These are phyloP conservation scores for Cladosporium sp. DNA, from an alignment of 2,329 filamentous ascomycete species.

Conservation along the genomic window DNA sequence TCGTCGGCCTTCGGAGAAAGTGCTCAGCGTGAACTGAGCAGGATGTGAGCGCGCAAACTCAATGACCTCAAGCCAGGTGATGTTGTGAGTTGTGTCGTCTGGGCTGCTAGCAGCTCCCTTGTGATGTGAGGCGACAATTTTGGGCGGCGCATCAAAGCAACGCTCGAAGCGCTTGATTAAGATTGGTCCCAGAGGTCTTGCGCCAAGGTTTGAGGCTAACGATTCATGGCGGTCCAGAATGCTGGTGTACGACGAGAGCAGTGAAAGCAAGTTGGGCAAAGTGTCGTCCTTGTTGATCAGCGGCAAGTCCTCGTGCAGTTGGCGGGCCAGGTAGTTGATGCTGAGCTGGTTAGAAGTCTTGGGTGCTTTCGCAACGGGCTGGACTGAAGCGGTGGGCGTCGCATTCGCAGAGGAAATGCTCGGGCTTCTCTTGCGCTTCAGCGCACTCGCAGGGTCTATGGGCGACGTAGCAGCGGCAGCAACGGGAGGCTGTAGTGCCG, in stretches of 20 bases:
- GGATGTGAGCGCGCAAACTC: slow-evolving; percentile 80
- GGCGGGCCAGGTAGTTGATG: slow-evolving; percentile 68
- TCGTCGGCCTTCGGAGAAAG: slow-evolving; percentile 66
- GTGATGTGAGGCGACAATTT: slow-evolving; percentile 60
- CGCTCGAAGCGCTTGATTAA: slow-evolving; percentile 83
- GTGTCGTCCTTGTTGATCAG: slow-evolving; percentile 66
- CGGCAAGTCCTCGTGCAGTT: slow-evolving; percentile 62
- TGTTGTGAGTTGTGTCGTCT: slow-evolving; percentile 42
- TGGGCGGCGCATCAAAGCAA: slow-evolving; percentile 79
- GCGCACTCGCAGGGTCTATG: slow-evolving; percentile 30
- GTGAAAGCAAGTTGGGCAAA: slow-evolving; percentile 69
- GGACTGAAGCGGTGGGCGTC: slow-evolving; percentile 31
- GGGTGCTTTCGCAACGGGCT: slow-evolving; percentile 49
- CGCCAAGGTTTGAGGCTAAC: slow-evolving; percentile 80
- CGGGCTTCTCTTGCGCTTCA: slow-evolving; percentile 51
- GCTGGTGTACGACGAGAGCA: slow-evolving; percentile 80
- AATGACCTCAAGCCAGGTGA: slow-evolving; percentile 84
- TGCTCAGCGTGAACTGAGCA: slow-evolving; percentile 71
- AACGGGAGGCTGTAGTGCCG: background rate
- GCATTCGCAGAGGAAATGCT: slow-evolving; percentile 23
- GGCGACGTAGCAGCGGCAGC: slow-evolving; percentile 12
- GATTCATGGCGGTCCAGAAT: slow-evolving; percentile 84
- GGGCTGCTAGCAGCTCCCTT: slow-evolving; percentile 43
- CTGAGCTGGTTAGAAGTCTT: slow-evolving; percentile 61
- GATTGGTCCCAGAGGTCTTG: slow-evolving; percentile 77